A percentile compares a stretch with the other conserved stretches of the same genome.
Conservation (phyloP, 345 rosid genomes). For the sweet orange (Citrus sinensis) region DNA sequence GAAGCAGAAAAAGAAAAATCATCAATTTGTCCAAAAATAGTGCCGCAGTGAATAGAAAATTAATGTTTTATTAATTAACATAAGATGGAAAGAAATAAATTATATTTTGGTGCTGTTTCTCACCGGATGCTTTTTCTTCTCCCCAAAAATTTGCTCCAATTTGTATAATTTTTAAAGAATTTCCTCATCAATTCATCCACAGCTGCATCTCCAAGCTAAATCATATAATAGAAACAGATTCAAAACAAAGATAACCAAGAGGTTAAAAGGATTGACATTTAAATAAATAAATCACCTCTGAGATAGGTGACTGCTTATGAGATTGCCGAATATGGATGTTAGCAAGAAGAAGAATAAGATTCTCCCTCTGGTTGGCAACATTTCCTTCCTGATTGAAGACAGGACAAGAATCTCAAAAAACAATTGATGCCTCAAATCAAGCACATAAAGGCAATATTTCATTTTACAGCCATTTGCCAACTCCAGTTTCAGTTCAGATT, state of each 20-base stretch:
- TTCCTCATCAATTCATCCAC: slow-evolving; percentile 80
- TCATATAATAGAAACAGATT: slow-evolving; percentile 16
- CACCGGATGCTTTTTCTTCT: slow-evolving; percentile 78
- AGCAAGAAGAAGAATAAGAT: slow-evolving; percentile 83
- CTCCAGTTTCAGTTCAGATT: neutral
- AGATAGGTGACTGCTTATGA: slow-evolving; percentile 43
- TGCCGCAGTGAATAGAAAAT: neutral
- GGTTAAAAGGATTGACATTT: slow-evolving; percentile 6
- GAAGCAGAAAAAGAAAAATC: neutral
- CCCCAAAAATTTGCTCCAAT: slow-evolving; percentile 85
- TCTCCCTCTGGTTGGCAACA: slow-evolving; percentile 92
- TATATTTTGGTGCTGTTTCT: slow-evolving; percentile 11
- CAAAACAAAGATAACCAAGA: slow-evolving; percentile 10
- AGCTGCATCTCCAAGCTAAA: slow-evolving; percentile 70
- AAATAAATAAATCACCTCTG: slow-evolving; percentile 46
- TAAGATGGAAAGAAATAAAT: neutral
- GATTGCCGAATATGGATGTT: slow-evolving; percentile 56
- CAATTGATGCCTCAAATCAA: slow-evolving; percentile 6
- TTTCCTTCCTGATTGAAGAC: slow-evolving; percentile 60
- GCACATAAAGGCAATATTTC: neutral
- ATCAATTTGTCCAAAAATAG: neutral
- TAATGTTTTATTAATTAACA: neutral
- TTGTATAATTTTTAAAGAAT: slow-evolving; percentile 81
- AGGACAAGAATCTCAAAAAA: slow-evolving; percentile 2
- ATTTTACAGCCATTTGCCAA: neutral